Evolutionary conservation across 2,329 filamentous ascomycete genomes (phyloP).

Genomic region (Monascus ruber): DNA sequence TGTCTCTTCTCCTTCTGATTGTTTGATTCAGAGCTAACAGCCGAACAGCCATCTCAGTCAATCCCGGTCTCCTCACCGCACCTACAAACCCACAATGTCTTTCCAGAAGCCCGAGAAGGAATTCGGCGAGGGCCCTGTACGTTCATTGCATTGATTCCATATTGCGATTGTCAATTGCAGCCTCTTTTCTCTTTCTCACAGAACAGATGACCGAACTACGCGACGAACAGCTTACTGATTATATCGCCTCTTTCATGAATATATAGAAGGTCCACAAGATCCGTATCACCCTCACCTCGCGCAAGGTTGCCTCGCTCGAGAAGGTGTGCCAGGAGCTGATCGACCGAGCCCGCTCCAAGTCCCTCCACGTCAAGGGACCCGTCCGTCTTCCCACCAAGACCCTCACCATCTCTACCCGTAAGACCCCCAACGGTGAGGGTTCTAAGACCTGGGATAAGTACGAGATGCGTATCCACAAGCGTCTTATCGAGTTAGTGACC

Average conservation of each 20-base stretch:
- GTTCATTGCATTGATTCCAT: constrained; percentile 23
- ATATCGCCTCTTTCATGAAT: not conserved
- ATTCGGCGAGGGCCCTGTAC: constrained; percentile 73
- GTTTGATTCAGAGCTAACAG: too few species aligned
- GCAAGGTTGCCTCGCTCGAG: constrained; percentile 92
- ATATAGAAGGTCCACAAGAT: constrained; percentile 85
- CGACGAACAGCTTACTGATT: too few species aligned
- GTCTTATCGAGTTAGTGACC: constrained; percentile 70
- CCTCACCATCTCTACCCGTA: constrained; percentile 92
- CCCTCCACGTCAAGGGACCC: constrained; percentile 94
- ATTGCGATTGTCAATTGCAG: not conserved
- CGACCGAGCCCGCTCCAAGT: constrained; percentile 97
- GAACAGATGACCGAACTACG: not conserved
- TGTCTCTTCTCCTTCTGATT: constrained; percentile 1
- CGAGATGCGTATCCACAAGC: constrained; percentile 99
- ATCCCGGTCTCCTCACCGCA: constrained; percentile 13
- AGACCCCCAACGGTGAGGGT: constrained; percentile 99
- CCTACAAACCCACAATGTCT: constrained; percentile 54
- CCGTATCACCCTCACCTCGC: constrained; percentile 91
- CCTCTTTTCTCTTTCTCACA: not conserved
- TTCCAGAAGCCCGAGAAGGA: constrained; percentile 95
- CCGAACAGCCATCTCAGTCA: constrained; percentile 11
- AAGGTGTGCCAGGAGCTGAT: constrained; percentile 98
- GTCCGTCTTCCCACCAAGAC: constrained; percentile 96
- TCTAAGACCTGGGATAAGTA: constrained; percentile 99